These are phyloP conservation scores for Pelargonium nanum DNA, from an alignment of 345 rosid genomes.

Conservation along the genomic window DNA sequence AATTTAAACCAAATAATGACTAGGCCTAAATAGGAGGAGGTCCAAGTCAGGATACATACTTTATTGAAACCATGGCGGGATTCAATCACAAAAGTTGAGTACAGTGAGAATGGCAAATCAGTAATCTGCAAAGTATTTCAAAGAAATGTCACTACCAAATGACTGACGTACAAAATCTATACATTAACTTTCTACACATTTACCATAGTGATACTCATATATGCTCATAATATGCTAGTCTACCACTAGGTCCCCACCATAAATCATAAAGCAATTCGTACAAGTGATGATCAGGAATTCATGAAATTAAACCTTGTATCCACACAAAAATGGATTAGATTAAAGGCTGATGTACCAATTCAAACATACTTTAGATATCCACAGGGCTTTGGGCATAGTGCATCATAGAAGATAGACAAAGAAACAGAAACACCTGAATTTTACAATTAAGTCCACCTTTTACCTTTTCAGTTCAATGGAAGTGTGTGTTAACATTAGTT, in stretches of 20 bases:
- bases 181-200: background rate
- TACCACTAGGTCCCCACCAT: background rate
- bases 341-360: background rate
- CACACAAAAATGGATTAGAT: no score
- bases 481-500: background rate
- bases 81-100: slow-evolving; percentile 96
- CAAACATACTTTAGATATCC: background rate
- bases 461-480: background rate
- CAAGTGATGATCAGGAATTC: background rate
- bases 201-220: background rate
- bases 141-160: slow-evolving; percentile 7
- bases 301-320: background rate
- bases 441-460: background rate
- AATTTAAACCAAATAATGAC: slow-evolving; percentile 2
- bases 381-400: background rate
- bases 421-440: background rate
- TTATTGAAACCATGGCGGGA: slow-evolving; percentile 96
- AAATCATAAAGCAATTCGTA: background rate
- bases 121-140: slow-evolving; percentile 58
- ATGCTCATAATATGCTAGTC: background rate
- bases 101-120: slow-evolving; percentile 91
- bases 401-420: background rate
- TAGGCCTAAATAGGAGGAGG: slow-evolving; percentile 8
- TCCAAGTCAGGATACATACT: slow-evolving; percentile 32
- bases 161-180: background rate